phyloP scores from a whole-genome alignment of 2,329 filamentous ascomycete genomes.

The Hymenotorrendiella dingleyae region DNA sequence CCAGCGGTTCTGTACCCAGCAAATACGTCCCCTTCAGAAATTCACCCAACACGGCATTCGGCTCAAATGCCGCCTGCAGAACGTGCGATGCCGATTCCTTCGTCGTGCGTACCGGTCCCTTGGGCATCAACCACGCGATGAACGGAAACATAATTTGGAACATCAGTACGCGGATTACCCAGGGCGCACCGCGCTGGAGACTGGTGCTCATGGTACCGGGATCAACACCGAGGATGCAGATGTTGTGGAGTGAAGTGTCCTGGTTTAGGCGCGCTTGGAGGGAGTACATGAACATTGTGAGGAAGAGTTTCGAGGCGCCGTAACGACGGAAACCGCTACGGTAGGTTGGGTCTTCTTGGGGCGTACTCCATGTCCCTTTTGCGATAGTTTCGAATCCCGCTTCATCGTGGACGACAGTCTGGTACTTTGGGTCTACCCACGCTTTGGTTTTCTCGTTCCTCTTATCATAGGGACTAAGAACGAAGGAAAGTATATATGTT shows the following conservation, averaged over 20 bases:
- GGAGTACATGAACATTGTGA: constrained; percentile 8
- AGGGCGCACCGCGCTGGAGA: constrained; percentile 24
- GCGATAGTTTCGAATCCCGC: constrained; percentile 5
- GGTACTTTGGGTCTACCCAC: constrained; percentile 3
- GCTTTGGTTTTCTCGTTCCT: constrained; percentile 2
- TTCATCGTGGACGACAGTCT: neutral
- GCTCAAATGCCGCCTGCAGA: constrained; percentile 30
- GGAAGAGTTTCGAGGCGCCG: constrained; percentile 8
- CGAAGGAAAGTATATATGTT: constrained; percentile 12
- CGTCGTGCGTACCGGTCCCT: constrained; percentile 28
- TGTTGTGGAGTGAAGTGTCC: constrained; percentile 31
- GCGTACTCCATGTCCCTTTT: constrained; percentile 6
- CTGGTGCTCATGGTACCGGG: constrained; percentile 35
- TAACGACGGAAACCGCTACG: constrained; percentile 7
- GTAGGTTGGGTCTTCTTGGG: constrained; percentile 6
- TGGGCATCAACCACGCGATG: constrained; percentile 26
- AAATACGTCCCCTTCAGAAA: constrained; percentile 29
- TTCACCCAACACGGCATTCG: constrained; percentile 16
- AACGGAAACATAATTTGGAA: constrained; percentile 23
- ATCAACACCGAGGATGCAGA: constrained; percentile 35
- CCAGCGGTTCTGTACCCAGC: constrained; percentile 30
- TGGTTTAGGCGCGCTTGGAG: constrained; percentile 9
- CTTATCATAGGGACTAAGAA: constrained; percentile 2
- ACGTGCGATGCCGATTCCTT: constrained; percentile 33
- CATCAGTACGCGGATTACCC: constrained; percentile 21